Evolutionary conservation across 23 red algal genomes (phyloP).

Genomic region (Gracilaria gracilis): DNA sequence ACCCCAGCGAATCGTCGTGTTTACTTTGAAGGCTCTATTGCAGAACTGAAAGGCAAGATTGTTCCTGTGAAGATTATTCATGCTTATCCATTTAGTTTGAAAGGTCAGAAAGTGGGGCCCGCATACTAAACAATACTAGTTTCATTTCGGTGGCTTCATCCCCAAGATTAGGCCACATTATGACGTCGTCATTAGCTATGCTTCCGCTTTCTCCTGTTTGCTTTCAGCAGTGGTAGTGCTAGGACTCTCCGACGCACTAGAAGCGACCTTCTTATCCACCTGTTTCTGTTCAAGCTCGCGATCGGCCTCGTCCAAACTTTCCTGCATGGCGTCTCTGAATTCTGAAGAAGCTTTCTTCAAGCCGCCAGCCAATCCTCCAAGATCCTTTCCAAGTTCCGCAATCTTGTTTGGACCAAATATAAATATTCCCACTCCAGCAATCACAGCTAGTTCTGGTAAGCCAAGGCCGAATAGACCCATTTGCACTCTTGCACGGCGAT

Average conservation of each 20-base stretch:
- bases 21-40: conserved; percentile 72
- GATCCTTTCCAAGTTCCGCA: conserved; percentile 80
- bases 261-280: not conserved
- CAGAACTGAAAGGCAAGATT: conserved; percentile 64
- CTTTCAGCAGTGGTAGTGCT: not conserved
- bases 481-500: conserved; percentile 14
- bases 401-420: conserved; percentile 95
- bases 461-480: conserved; percentile 96
- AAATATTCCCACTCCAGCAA: conserved; percentile 84
- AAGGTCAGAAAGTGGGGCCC: conserved; percentile 21
- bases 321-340: conserved; percentile 93
- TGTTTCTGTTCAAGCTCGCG: conserved; percentile 71
- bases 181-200: not conserved
- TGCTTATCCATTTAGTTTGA: conserved; percentile 68
- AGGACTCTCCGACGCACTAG: not conserved
- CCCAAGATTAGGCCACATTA: not conserved
- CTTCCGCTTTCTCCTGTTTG: conserved; percentile 25
- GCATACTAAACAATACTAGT: conserved; percentile 25
- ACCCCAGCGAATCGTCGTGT: conserved; percentile 66
- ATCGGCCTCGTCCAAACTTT: conserved; percentile 81
- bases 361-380: conserved; percentile 83
- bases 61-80: conserved; percentile 73
- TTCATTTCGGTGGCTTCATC: not conserved
- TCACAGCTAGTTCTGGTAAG: conserved; percentile 84
- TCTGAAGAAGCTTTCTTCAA: conserved; percentile 93